These are phyloP conservation scores for Byssoonygena ceratinophila DNA, from an alignment of 2,329 filamentous ascomycete species.

Conservation along the genomic window DNA sequence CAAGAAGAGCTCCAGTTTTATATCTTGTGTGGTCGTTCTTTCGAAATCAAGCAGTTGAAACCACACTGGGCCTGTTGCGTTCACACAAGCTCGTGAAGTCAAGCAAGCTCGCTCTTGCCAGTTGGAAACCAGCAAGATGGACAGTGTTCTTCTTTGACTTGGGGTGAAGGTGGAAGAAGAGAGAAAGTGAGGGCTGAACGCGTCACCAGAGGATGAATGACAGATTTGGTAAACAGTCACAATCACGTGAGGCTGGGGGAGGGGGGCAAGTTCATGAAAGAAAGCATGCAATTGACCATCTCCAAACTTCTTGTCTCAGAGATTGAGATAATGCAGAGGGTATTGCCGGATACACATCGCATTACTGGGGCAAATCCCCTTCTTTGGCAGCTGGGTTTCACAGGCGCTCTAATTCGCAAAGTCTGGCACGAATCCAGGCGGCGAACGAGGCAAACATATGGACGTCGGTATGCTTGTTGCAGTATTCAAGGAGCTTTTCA, in stretches of 20 bases:
- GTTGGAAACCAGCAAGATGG: background rate
- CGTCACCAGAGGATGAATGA: constrained; percentile 18
- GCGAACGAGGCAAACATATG: constrained; percentile 21
- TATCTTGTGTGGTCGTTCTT: constrained; percentile 3
- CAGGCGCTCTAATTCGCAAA: background rate
- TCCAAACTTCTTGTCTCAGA: background rate
- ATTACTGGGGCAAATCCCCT: background rate
- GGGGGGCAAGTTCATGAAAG: background rate
- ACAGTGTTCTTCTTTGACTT: constrained; percentile 15
- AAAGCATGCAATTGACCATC: background rate
- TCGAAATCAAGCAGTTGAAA: background rate
- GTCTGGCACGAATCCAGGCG: constrained; percentile 17
- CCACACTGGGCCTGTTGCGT: background rate
- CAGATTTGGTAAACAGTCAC: background rate
- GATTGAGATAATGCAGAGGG: background rate
- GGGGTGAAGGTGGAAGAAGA: constrained; percentile 33
- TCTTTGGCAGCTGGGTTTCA: background rate
- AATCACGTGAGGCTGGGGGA: background rate
- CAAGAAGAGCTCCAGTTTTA: background rate
- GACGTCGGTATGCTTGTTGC: constrained; percentile 15
- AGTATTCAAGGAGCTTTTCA: constrained; percentile 20
- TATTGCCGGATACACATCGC: background rate
- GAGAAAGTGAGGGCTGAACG: background rate
- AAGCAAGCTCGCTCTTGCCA: constrained; percentile 5
- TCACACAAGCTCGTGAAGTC: background rate